phyloP scores from a whole-genome alignment of 225 moss, liverwort and hornwort species.

The Takakia lepidozioides region DNA sequence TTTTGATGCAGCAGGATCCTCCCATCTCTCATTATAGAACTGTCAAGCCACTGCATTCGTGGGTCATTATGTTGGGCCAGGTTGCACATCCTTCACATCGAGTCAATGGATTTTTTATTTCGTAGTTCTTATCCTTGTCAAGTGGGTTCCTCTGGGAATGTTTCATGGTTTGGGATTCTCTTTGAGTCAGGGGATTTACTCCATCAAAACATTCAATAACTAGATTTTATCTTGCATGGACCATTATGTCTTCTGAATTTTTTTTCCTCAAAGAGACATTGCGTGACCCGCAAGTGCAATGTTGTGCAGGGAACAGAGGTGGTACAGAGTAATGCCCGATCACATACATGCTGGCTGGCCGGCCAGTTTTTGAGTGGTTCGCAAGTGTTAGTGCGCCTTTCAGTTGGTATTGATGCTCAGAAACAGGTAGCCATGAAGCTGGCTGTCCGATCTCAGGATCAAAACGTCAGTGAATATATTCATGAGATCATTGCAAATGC shows the following conservation, averaged over 20 bases:
- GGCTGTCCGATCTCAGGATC: constrained; percentile 72
- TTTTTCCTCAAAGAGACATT: too few species aligned
- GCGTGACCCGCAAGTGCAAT: too few species aligned
- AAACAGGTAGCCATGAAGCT: constrained; percentile 93
- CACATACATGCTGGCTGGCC: constrained; percentile 69
- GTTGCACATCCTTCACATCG: background rate
- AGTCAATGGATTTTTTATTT: background rate
- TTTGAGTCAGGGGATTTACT: too few species aligned
- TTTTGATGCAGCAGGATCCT: background rate
- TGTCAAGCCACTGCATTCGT: background rate
- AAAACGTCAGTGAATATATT: constrained; percentile 46
- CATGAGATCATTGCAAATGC: constrained; percentile 79
- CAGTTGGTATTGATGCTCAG: constrained; percentile 74
- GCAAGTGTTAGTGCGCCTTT: constrained; percentile 74
- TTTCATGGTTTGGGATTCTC: too few species aligned
- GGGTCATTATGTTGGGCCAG: background rate
- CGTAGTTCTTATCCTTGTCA: background rate
- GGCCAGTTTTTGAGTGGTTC: constrained; percentile 71
- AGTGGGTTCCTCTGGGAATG: background rate
- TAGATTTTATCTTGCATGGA: too few species aligned
- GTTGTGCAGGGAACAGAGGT: constrained; percentile 59
- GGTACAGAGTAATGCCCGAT: constrained; percentile 76
- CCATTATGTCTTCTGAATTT: too few species aligned
- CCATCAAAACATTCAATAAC: too few species aligned
- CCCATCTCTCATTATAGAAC: background rate